Conservation (phyloP, 2,329 filamentous ascomycete species). For the Zarea fungicola region DNA sequence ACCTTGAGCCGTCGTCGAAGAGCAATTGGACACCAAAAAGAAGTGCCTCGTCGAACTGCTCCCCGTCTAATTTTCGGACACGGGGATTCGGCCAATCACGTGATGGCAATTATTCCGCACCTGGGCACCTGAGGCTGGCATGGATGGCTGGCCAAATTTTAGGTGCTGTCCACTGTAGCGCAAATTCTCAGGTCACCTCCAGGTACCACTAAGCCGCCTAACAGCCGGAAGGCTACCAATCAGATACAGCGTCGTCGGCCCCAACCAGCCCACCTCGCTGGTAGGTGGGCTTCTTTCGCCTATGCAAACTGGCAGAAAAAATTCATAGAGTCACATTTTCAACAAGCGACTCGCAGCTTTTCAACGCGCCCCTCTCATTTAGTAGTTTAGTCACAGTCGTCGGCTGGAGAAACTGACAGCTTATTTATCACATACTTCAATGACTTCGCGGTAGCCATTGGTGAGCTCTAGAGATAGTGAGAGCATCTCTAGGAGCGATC, state of each 20-base stretch:
- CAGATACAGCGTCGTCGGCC: background rate
- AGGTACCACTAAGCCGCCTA: background rate
- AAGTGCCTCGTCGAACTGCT: slow-evolving; percentile 38
- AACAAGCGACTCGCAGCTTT: slow-evolving; percentile 1
- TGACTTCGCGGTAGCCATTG: slow-evolving; percentile 63
- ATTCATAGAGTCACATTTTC: slow-evolving; percentile 10
- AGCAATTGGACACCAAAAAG: slow-evolving; percentile 34
- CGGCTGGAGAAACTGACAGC: background rate
- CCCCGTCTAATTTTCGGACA: slow-evolving; percentile 40
- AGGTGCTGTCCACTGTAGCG: background rate
- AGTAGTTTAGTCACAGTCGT: background rate
- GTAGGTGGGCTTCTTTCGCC: slow-evolving; percentile 6
- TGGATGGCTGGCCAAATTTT: background rate
- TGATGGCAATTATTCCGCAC: slow-evolving; percentile 22
- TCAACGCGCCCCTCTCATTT: background rate
- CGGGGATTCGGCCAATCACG: slow-evolving; percentile 33
- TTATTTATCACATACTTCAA: slow-evolving; percentile 34
- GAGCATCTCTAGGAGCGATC: slow-evolving; percentile 69
- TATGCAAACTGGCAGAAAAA: slow-evolving; percentile 9
- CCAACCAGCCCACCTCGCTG: slow-evolving; percentile 1
- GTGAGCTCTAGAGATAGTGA: slow-evolving; percentile 73
- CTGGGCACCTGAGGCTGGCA: background rate
- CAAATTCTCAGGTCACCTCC: slow-evolving; percentile 1
- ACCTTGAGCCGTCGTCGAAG: slow-evolving; percentile 36
- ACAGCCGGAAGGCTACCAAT: background rate